Evolutionary conservation across 345 rosid genomes (phyloP).

Genomic region (Rhodomyrtus tomentosa): DNA sequence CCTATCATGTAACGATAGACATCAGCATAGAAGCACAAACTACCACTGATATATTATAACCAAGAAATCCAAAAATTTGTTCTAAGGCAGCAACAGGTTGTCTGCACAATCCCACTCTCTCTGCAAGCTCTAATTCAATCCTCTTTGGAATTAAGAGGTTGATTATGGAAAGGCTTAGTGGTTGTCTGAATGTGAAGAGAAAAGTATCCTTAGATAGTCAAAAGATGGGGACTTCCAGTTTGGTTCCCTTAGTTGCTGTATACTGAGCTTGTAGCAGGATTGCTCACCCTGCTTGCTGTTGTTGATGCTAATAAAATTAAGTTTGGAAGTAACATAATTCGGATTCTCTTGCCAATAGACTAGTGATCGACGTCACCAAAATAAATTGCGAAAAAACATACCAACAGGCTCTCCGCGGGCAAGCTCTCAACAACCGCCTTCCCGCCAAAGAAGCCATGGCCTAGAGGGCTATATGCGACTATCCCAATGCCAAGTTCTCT

Average conservation of each 20-base stretch:
- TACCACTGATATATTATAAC: neutral
- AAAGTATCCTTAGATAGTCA: neutral
- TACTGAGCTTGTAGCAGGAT: neutral
- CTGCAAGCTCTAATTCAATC: neutral
- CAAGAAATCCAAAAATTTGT: neutral
- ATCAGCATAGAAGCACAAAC: neutral
- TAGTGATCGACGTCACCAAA: neutral
- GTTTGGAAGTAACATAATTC: neutral
- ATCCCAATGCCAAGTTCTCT: slow-evolving; percentile 31
- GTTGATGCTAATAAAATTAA: neutral
- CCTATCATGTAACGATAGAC: neutral
- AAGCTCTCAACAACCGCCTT: slow-evolving; percentile 21
- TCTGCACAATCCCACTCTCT: neutral
- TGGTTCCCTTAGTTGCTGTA: neutral
- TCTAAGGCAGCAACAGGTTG: neutral
- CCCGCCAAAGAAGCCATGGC: slow-evolving; percentile 29
- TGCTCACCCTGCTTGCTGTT: neutral
- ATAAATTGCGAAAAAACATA: neutral
- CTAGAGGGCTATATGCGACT: slow-evolving; percentile 24
- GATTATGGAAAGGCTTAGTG: neutral
- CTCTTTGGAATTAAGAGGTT: neutral
- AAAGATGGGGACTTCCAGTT: neutral
- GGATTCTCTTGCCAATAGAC: neutral
- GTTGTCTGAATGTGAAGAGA: neutral
- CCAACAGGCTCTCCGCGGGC: slow-evolving; percentile 10